A percentile compares a stretch with the other conserved stretches of the same genome.
These are phyloP conservation scores for Dothideomycetidae sp. DNA, from an alignment of 2,329 filamentous ascomycete species.

Conservation along the genomic window DNA sequence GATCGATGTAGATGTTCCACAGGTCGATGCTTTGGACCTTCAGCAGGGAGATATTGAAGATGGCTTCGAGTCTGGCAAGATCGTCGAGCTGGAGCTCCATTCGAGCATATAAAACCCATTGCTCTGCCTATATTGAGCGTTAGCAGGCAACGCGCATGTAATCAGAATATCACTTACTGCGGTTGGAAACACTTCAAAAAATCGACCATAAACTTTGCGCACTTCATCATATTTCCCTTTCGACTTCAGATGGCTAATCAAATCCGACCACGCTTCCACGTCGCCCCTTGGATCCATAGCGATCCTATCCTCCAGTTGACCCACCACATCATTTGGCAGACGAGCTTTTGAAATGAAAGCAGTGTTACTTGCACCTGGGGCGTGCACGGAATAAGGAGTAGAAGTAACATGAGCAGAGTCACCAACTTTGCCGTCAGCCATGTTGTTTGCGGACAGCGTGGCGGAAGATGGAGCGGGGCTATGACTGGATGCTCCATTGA, in stretches of 20 bases:
- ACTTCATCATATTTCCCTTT: slow-evolving; percentile 72
- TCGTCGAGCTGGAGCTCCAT: slow-evolving; percentile 85
- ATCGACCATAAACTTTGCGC: slow-evolving; percentile 68
- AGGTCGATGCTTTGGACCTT: slow-evolving; percentile 70
- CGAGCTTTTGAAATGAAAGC: slow-evolving; percentile 33
- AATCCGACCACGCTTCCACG: slow-evolving; percentile 74
- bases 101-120: slow-evolving; percentile 78
- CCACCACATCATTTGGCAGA: slow-evolving; percentile 57
- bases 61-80: slow-evolving; percentile 61
- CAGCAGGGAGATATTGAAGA: slow-evolving; percentile 70
- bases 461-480: slow-evolving; percentile 1
- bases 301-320: slow-evolving; percentile 77
- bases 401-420: background rate
- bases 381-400: slow-evolving; percentile 5
- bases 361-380: slow-evolving; percentile 11
- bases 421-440: background rate
- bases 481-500: slow-evolving; percentile 17
- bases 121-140: slow-evolving; percentile 53
- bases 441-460: background rate
- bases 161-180: slow-evolving; percentile 50
- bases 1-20: slow-evolving; percentile 90
- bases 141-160: slow-evolving; percentile 17
- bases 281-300: slow-evolving; percentile 87
- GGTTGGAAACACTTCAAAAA: slow-evolving; percentile 76
- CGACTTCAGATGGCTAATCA: slow-evolving; percentile 73